Conservation (phyloP, 257 asterid genomes). For the Gentiana straminea region DNA sequence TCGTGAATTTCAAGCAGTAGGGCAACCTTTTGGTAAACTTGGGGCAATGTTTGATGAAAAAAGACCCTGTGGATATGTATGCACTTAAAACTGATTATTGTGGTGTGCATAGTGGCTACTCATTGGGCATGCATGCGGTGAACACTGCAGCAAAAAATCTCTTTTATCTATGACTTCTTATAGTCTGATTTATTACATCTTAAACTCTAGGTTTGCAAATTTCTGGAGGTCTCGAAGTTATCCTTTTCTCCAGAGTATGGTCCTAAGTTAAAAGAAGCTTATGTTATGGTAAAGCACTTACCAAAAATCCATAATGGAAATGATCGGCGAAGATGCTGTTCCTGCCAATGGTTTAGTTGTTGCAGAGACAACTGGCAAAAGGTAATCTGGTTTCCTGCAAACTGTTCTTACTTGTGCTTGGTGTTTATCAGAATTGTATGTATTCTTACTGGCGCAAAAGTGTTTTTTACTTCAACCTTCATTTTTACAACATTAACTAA, state of each 20-base stretch:
- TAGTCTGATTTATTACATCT: neutral
- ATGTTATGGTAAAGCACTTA: conserved; percentile 80
- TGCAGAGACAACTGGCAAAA: conserved; percentile 97
- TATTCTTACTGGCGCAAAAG: neutral
- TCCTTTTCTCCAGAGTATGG: conserved; percentile 93
- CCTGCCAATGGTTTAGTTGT: conserved; percentile 64
- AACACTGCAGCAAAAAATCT: too few species aligned
- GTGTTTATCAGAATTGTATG: neutral
- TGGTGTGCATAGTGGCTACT: too few species aligned
- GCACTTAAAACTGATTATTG: too few species aligned
- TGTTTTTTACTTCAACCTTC: neutral
- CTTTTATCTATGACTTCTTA: too few species aligned
- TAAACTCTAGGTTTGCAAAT: conserved; percentile 65
- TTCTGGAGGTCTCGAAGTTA: conserved; percentile 81
- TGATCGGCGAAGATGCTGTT: conserved; percentile 43
- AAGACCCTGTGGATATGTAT: too few species aligned
- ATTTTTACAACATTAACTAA: neutral
- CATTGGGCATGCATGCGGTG: too few species aligned
- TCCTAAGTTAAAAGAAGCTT: conserved; percentile 89
- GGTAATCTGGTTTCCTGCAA: conserved; percentile 34
- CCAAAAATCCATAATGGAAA: conserved; percentile 32
- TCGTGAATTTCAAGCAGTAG: too few species aligned
- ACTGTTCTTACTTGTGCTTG: neutral
- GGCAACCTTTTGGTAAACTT: too few species aligned
- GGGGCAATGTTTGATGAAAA: too few species aligned